These are phyloP conservation scores for Globisporangium nunn DNA, from an alignment of 352 stramenopile genomes.

Conservation along the genomic window DNA sequence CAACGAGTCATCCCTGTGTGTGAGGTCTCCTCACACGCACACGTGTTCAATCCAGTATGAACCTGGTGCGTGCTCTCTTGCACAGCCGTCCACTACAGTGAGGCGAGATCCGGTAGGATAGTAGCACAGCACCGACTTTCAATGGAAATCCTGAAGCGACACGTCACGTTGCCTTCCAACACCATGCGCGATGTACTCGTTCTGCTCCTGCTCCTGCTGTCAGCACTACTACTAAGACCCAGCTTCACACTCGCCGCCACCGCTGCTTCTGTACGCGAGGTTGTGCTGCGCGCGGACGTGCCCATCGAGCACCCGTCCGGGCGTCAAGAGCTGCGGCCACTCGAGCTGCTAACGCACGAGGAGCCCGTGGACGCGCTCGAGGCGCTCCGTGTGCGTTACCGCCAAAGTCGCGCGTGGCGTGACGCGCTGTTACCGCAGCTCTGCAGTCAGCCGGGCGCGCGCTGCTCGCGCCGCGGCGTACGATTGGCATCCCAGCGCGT, in stretches of 20 bases:
- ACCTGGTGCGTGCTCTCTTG: no score
- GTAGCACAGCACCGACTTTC: no score
- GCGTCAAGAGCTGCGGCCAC: slow-evolving; percentile 12
- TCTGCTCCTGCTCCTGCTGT: not conserved
- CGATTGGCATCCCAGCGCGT: slow-evolving; percentile 46
- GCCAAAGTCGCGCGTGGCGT: slow-evolving; percentile 27
- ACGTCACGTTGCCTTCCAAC: not conserved
- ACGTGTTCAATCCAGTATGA: no score
- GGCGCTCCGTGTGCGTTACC: slow-evolving; percentile 30
- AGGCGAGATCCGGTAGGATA: no score
- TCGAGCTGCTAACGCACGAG: slow-evolving; percentile 27
- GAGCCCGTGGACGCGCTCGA: slow-evolving; percentile 55
- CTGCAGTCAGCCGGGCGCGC: slow-evolving; percentile 24
- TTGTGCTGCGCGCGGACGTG: slow-evolving; percentile 10
- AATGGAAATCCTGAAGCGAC: not conserved
- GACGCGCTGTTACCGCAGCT: slow-evolving; percentile 33
- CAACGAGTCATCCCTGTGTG: no score
- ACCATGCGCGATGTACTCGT: not conserved
- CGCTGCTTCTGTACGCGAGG: not conserved
- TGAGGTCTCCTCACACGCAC: no score
- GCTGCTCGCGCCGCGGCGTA: slow-evolving; percentile 32
- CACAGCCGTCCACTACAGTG: no score
- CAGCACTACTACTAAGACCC: no score
- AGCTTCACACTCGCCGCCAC: not conserved
- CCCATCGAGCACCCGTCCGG: slow-evolving; percentile 11